Percentiles rank a stretch among this genome's conserved stretches.
phyloP scores from a whole-genome alignment of 2,329 filamentous ascomycete genomes.

The Paramyrothecium roridum region DNA sequence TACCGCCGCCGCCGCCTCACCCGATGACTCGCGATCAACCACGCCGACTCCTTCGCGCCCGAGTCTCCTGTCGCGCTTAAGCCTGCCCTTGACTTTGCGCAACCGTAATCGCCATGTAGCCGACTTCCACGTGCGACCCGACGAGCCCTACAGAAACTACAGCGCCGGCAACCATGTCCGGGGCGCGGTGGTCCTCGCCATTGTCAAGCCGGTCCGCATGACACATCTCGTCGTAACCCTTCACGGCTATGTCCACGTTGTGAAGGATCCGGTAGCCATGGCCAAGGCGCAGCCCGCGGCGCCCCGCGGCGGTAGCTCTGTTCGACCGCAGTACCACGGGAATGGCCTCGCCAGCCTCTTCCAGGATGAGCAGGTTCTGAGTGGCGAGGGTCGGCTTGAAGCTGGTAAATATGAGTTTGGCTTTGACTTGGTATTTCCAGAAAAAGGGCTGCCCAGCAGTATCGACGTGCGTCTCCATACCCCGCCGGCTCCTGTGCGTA shows the following conservation, averaged over 20 bases:
- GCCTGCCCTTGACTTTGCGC: constrained; percentile 47
- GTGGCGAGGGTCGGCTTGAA: constrained; percentile 72
- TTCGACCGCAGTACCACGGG: constrained; percentile 59
- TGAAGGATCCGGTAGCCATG: constrained; percentile 63
- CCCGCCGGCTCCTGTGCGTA: not conserved
- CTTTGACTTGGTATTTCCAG: constrained; percentile 69
- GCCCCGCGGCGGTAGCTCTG: constrained; percentile 31
- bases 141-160: constrained; percentile 77
- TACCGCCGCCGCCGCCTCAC: constrained; percentile 16
- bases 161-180: constrained; percentile 70
- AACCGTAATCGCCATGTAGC: constrained; percentile 61
- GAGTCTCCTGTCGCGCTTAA: constrained; percentile 49
- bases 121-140: constrained; percentile 75
- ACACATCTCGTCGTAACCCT: constrained; percentile 77
- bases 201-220: constrained; percentile 71
- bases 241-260: constrained; percentile 77
- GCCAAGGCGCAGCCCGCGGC: constrained; percentile 42
- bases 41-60: constrained; percentile 23
- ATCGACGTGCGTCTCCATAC: constrained; percentile 72
- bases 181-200: constrained; percentile 68
- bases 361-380: constrained; percentile 77
- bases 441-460: constrained; percentile 75
- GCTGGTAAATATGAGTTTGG: constrained; percentile 77
- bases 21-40: constrained; percentile 32
- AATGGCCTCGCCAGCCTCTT: constrained; percentile 80